These are phyloP conservation scores for Spiromastix sp. DNA, from an alignment of 2,329 filamentous ascomycete species.

Conservation along the genomic window DNA sequence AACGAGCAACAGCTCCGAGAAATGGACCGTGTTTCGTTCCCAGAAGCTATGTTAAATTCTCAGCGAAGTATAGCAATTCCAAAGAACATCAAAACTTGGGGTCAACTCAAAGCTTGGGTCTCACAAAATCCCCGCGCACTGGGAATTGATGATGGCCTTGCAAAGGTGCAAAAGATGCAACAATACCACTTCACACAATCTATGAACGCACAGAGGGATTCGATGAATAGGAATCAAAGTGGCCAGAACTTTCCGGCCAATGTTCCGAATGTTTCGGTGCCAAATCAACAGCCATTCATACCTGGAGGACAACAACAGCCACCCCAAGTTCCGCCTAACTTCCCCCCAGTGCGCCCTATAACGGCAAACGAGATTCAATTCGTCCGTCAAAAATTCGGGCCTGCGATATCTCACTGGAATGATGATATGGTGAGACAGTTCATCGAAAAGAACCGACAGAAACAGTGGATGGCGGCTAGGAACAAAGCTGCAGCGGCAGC, in stretches of 20 bases:
- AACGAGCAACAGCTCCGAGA: conserved; percentile 30
- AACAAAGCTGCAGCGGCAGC: conserved; percentile 11
- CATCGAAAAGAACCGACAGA: conserved; percentile 26
- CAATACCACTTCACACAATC: conserved; percentile 33
- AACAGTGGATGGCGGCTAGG: conserved; percentile 24
- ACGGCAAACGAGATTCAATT: conserved; percentile 26
- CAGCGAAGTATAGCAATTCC: conserved; percentile 33
- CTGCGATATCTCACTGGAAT: conserved; percentile 21
- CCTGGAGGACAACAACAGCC: conserved; percentile 22
- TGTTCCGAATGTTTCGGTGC: conserved; percentile 15
- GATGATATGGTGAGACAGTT: conserved; percentile 35
- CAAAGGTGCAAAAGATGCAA: conserved; percentile 32
- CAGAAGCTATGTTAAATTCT: conserved; percentile 23
- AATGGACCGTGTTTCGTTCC: conserved; percentile 33
- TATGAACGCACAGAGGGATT: conserved; percentile 20
- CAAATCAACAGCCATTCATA: conserved; percentile 20
- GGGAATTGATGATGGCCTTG: conserved; percentile 29
- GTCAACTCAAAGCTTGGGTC: conserved; percentile 46
- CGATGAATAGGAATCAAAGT: conserved; percentile 14
- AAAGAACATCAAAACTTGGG: conserved; percentile 44
- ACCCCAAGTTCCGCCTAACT: conserved; percentile 17
- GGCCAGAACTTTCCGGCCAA: conserved; percentile 15
- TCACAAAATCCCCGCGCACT: conserved; percentile 35
- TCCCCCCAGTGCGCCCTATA: conserved; percentile 24
- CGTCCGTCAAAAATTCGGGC: conserved; percentile 26